Evolutionary conservation across 2,329 filamentous ascomycete genomes (phyloP).

Genomic region (Apiospora pterosperma): DNA sequence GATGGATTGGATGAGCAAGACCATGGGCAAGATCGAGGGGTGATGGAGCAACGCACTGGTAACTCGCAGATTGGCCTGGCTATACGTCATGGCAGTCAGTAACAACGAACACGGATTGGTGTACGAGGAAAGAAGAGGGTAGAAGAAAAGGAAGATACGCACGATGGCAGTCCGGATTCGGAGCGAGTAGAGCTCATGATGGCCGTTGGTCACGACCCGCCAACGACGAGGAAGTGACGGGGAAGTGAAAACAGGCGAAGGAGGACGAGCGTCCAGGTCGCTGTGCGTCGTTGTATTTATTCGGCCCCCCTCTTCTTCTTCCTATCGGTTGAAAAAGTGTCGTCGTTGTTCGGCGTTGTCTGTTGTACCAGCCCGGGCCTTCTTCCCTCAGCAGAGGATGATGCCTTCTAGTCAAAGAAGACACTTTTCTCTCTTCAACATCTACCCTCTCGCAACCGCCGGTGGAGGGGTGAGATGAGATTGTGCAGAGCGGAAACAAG

Average conservation of each 20-base stretch:
- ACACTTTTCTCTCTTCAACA: background rate
- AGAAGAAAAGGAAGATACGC: no score
- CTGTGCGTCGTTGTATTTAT: background rate
- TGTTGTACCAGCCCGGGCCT: background rate
- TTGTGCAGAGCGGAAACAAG: background rate
- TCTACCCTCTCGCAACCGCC: background rate
- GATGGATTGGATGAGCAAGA: background rate
- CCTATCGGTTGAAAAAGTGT: background rate
- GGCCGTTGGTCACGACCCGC: background rate
- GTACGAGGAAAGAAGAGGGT: background rate
- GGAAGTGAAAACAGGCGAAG: background rate
- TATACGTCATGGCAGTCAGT: conserved; percentile 35
- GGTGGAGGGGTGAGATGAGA: background rate
- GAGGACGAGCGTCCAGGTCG: background rate
- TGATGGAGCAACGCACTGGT: conserved; percentile 65
- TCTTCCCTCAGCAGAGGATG: background rate
- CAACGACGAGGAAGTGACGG: background rate
- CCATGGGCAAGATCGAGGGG: conserved; percentile 5
- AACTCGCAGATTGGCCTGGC: conserved; percentile 84
- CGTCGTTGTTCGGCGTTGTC: background rate
- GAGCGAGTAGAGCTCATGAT: conserved; percentile 45
- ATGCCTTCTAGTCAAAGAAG: background rate
- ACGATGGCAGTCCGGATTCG: conserved; percentile 62
- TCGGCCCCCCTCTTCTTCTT: background rate
- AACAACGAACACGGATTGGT: conserved; percentile 10